Evolutionary conservation across 805 yeast species (phyloP), one percentile per base, ranked within the genome.

Genomic region (Nakazawaea ishiwadae): DNA sequence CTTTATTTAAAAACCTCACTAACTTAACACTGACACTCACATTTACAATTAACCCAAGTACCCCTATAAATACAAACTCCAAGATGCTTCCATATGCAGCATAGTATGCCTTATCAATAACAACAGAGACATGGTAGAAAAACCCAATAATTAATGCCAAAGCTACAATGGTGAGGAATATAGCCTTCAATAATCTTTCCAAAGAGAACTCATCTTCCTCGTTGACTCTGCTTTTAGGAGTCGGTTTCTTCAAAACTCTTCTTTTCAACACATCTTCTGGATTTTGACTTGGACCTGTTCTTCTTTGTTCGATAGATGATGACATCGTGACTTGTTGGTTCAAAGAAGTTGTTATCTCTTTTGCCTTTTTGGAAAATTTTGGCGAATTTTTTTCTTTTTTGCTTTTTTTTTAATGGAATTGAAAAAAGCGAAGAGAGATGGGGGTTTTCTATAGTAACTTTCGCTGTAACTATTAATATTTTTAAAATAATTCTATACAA

Each of bases 131-230:
- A 21, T 40, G 29, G 15, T 40, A 41, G 21, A 31, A 36, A 11
- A 35, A 23, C 15, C 35, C 23, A 9, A 42, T 21, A 10, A 39
- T n/a, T 5, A 33, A 29, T n/a, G 26, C 36, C n/a, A 44, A 18
- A 4, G 41, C 38, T 3, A 54, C 14, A 3, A 46, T 9, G 29
- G 54, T 48, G 8, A 56, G 19, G 14, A 51, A 11, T 11, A 41
- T 39, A 1, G 60, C 49, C 34, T 54, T 56, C 14, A 31, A 17
- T 5, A 56, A 24, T 39, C 51, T 50, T 4, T 32, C 6, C 16
- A 16, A 21, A 30, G 48, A 46, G 3, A 50, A 35, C 21, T 51
- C 52, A 33, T 55, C 57, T 39, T 55, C 57, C 37, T 43, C 41
- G 17, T 28, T 27, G 14, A 18, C 20, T 20, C 39, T 27, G 7